phyloP scores from a whole-genome alignment of 2,329 filamentous ascomycete species.

The Aspergillus fumigatiaffinis region DNA sequence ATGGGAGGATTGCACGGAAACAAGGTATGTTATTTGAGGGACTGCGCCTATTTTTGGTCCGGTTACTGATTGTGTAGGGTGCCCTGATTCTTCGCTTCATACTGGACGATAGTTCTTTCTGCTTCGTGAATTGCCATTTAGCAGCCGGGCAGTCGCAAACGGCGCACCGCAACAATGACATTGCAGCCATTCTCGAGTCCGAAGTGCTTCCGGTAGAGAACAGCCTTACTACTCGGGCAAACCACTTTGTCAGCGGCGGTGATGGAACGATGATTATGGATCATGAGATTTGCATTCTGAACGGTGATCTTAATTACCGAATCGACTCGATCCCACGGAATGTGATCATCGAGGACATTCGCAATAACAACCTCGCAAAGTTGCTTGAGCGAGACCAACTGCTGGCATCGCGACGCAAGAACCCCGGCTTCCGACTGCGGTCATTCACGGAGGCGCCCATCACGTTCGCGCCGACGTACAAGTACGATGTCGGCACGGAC shows the following conservation, averaged over 20 bases:
- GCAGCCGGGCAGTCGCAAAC: conserved; percentile 91
- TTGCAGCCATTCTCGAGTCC: conserved; percentile 82
- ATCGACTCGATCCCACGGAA: conserved; percentile 97
- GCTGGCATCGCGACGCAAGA: conserved; percentile 80
- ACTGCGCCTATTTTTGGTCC: neutral
- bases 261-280: conserved; percentile 94
- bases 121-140: conserved; percentile 95
- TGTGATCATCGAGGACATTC: conserved; percentile 81
- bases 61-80: conserved; percentile 48
- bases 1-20: conserved; percentile 96
- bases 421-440: conserved; percentile 81
- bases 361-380: conserved; percentile 74
- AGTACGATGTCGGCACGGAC: conserved; percentile 95
- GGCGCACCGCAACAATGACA: conserved; percentile 85
- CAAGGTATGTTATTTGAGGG: conserved; percentile 53
- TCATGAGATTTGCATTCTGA: conserved; percentile 94
- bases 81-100: conserved; percentile 88
- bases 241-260: conserved; percentile 84
- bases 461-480: conserved; percentile 92
- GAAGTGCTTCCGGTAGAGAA: conserved; percentile 68
- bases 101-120: conserved; percentile 88
- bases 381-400: conserved; percentile 92
- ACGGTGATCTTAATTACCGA: conserved; percentile 95
- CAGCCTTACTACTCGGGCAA: conserved; percentile 63
- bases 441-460: conserved; percentile 90